Base-by-base conservation (phyloP, 139 green algal species). In the Chlamydomonas incerta region DNA sequence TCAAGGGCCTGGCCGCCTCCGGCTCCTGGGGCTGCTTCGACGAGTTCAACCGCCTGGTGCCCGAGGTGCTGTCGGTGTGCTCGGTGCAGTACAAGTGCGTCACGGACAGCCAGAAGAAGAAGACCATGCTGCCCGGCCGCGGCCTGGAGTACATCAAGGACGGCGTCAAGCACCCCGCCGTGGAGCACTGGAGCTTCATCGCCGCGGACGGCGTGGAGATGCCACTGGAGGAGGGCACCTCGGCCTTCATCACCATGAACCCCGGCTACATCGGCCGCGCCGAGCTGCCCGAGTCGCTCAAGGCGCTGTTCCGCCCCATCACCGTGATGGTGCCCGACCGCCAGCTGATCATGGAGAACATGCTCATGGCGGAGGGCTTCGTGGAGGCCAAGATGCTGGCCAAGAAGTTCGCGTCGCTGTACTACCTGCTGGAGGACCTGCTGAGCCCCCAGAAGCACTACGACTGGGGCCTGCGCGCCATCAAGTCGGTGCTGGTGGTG, bases 331-430 rank as follows among this genome's bases (percentile, higher is more conserved):
- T 97, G 90, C 95, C 95, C 28, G 95, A 97, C 83, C 83, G 95
- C 18, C 93, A 97, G 90, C 91, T 97, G 34, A 97, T 97, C 83
- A 97, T 97, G 91, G 93, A 97, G 91, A 97, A 97, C 85, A 97
- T 97, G 95, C 93, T 97, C 80, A 97, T 97, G 95, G 93, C 95
- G 21, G 95, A 96, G 87, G 95, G 93, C 75, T 96, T 96, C 84
- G 94, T 95, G 35, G 92, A 96, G 88, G 93, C 94, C n/a, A 94
- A 95, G 88, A 94, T 96, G 86, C 90, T 97, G 58, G 93, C 94
- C 37, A 96, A 96, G 92, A 97, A 97, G 90, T 97, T 97, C 88
- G 94, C 94, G 21, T 92, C 91, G 47, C 87, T 97, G 50, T 97
- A 97, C 88, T 95, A 94, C 90, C 87, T 96, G 83, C 90, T 96